A percentile compares a stretch with the other conserved stretches of the same genome.
Evolutionary conservation across 441 rosid species (phyloP).

Genomic region (Adansonia rubrostipa): DNA sequence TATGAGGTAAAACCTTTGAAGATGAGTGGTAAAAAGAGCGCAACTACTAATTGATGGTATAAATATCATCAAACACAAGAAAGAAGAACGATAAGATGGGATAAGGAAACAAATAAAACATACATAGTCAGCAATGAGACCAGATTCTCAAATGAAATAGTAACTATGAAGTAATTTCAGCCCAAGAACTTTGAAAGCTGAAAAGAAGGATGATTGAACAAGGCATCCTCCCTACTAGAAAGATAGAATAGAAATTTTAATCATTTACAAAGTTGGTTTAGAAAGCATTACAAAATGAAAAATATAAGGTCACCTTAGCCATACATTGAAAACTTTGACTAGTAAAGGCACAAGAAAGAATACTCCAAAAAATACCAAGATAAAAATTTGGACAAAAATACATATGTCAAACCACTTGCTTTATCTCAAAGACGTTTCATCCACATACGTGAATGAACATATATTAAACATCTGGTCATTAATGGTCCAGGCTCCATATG

Average conservation of each 20-base stretch:
- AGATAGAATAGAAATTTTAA: background rate
- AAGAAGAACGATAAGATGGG: background rate
- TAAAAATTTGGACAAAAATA: background rate
- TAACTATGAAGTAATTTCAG: background rate
- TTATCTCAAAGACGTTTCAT: background rate
- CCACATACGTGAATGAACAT: background rate
- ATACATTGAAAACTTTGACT: background rate
- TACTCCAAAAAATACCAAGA: background rate
- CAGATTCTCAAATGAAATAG: background rate
- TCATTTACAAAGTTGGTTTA: background rate
- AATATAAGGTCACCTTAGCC: background rate
- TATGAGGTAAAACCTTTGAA: background rate
- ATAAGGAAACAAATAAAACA: background rate
- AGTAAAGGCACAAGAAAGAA: background rate
- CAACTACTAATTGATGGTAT: background rate
- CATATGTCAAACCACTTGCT: background rate
- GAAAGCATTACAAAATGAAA: background rate
- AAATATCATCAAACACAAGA: slow-evolving; percentile 1
- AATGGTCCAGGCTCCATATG: background rate
- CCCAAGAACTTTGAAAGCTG: background rate
- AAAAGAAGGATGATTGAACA: background rate
- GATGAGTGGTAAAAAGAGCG: background rate
- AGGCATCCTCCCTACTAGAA: background rate
- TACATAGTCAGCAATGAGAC: background rate
- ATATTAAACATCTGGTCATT: background rate